Percentiles rank a stretch among this genome's conserved stretches.
These are phyloP conservation scores for Cryptosporidium sp. DNA, from an alignment of 169 alveolate genomes.

Conservation along the genomic window DNA sequence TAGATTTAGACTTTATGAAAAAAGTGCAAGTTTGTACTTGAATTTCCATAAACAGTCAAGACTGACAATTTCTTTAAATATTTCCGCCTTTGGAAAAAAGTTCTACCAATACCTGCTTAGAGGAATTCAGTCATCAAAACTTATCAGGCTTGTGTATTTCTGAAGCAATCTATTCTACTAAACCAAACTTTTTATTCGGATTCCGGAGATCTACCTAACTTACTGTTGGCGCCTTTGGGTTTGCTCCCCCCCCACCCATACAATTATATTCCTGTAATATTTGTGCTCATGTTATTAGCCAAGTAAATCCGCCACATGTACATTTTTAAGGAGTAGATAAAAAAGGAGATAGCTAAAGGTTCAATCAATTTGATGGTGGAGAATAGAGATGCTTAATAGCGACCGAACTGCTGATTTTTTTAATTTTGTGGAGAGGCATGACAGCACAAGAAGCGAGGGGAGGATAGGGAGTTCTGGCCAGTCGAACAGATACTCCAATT, in stretches of 20 bases:
- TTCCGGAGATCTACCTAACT: not conserved
- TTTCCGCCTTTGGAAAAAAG: not conserved
- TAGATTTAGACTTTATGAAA: slow-evolving; percentile 41
- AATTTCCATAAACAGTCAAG: slow-evolving; percentile 3
- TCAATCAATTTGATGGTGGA: not conserved
- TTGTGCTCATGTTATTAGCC: not conserved
- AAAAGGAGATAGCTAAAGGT: not conserved
- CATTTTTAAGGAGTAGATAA: not conserved
- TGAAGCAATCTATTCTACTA: not conserved
- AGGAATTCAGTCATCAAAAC: not conserved
- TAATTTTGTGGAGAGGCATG: slow-evolving; percentile 45
- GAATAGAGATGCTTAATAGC: slow-evolving; percentile 33
- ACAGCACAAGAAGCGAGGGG: slow-evolving; percentile 9
- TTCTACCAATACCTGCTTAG: not conserved
- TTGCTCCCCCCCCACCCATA: not conserved
- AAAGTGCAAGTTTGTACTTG: slow-evolving; percentile 19
- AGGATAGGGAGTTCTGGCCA: slow-evolving; percentile 37
- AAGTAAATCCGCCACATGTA: slow-evolving; percentile 50
- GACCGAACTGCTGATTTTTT: slow-evolving; percentile 64
- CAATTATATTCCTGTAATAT: not conserved
- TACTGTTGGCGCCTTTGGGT: not conserved
- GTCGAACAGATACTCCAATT: slow-evolving; percentile 59
- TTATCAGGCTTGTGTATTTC: not conserved
- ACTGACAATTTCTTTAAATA: not conserved
- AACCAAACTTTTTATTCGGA: not conserved